Base-by-base conservation (phyloP, 1,139 yeast species). In the Arxiozyma heterogenica region DNA sequence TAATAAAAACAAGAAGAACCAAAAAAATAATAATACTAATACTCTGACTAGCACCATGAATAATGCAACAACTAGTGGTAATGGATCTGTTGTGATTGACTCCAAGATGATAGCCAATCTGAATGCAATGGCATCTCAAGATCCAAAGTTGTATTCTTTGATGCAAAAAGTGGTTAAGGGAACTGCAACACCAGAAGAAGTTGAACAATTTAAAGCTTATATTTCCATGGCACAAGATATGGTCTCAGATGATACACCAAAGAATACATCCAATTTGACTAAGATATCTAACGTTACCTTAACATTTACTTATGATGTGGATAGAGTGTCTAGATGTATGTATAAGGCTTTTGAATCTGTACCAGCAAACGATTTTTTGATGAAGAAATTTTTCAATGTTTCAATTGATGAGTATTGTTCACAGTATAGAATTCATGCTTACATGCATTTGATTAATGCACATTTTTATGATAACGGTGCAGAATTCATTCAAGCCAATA, bases 81-180 rank as follows among this genome's bases (percentile, higher is more conserved):
- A 23, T 4, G 39, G 38, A 27, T 25, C 46, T 17, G 47, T 49
- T n/a, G 78, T 80, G 0, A 88, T 83, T 53, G 84, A 86, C 65
- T 83, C 84, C 51, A 80, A 85, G 53, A 88, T 90, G 85, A 88
- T 91, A 59, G 80, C 84, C 8, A 86, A 89, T 63, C 76, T 91
- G 61, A 90, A 89, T 61, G 76, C 85, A 1, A 83, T 91, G 68
- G 97, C 96, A 0, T 77, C 86, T 49, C 75, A 77, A 6, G 95
- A 90, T 62, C 76, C 80, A 1, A 77, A 82, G 6, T 70, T 91
- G 52, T 85, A 82, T 60, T 72, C 78, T 2, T 71, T 91, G 53
- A 89, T 91, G 96, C 82, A 83, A 59, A 77, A 77, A 6, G 96
- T 91, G 2, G 96, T 97, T 0, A 79, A 84, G 57, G 95, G 96